Conservation (phyloP, 192 early-diverging fungal genomes). For the Neocallimastix lanati region DNA sequence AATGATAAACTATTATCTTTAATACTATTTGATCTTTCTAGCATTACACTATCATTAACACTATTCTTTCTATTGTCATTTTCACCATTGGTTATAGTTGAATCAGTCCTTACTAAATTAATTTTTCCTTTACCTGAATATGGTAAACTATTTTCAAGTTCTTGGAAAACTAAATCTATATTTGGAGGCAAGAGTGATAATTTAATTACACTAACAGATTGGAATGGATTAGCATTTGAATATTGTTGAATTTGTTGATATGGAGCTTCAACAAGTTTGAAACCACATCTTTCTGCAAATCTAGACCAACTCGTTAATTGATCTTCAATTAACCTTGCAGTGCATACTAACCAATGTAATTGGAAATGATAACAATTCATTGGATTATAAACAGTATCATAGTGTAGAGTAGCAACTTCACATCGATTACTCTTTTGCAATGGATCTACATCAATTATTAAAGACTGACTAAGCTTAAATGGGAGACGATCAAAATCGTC, state of each 20-base stretch:
- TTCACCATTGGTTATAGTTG: neutral
- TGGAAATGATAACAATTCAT: conserved; percentile 81
- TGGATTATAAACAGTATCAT: conserved; percentile 77
- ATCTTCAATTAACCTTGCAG: conserved; percentile 71
- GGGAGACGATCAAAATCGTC: conserved; percentile 3
- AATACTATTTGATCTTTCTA: neutral
- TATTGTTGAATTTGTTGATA: conserved; percentile 44
- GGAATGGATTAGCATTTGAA: conserved; percentile 77
- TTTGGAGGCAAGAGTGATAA: conserved; percentile 40
- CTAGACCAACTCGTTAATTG: conserved; percentile 60
- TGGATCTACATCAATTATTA: conserved; percentile 73
- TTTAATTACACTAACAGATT: conserved; percentile 36
- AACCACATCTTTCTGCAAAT: conserved; percentile 65
- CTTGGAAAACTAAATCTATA: neutral
- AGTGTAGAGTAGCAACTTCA: conserved; percentile 72
- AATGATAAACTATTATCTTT: neutral
- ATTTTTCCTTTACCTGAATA: conserved; percentile 2
- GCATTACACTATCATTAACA: neutral
- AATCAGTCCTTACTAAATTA: conserved; percentile 3
- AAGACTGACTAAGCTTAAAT: conserved; percentile 40
- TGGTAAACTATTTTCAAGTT: conserved; percentile 27
- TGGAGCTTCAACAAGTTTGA: conserved; percentile 79
- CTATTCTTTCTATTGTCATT: neutral
- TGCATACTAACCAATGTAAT: conserved; percentile 89
- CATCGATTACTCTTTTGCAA: conserved; percentile 50